Evolutionary conservation across 2,329 filamentous ascomycete genomes (phyloP).

Genomic region (Paraconiothyrium sp.): DNA sequence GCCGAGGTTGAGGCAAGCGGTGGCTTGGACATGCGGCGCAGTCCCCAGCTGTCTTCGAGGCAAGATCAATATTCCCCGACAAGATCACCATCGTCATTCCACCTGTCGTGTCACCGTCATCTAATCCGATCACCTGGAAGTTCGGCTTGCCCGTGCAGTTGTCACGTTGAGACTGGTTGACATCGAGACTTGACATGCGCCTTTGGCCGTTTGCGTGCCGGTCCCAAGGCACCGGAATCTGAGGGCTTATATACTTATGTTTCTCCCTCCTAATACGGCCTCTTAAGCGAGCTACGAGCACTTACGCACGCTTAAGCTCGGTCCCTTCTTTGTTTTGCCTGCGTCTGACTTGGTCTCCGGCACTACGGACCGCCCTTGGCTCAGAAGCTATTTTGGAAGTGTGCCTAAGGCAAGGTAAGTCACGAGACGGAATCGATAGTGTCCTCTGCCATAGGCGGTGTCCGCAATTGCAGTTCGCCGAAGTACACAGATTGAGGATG

Average conservation of each 20-base stretch:
- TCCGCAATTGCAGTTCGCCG: neutral
- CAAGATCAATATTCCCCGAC: neutral
- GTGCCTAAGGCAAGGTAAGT: neutral
- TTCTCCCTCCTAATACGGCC: constrained; percentile 2
- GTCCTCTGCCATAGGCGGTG: neutral
- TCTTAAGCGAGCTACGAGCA: neutral
- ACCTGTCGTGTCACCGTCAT: neutral
- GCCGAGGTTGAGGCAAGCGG: neutral
- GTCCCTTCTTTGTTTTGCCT: constrained; percentile 13
- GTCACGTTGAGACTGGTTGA: constrained; percentile 5
- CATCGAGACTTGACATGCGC: constrained; percentile 1
- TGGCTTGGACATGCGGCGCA: neutral
- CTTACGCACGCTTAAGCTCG: constrained; percentile 7
- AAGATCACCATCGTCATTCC: neutral
- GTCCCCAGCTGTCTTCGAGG: neutral
- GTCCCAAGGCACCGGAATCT: constrained; percentile 2
- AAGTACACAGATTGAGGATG: constrained; percentile 2
- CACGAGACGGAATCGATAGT: constrained; percentile 4
- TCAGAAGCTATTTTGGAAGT: neutral
- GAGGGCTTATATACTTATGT: constrained; percentile 3
- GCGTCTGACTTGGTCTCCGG: constrained; percentile 1
- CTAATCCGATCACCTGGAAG: neutral
- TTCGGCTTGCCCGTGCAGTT: constrained; percentile 4
- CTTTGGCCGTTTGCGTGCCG: constrained; percentile 6
- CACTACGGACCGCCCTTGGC: neutral